Evolutionary conservation across 139 green algal species (phyloP).

Genomic region (Chlorella sorokiniana): DNA sequence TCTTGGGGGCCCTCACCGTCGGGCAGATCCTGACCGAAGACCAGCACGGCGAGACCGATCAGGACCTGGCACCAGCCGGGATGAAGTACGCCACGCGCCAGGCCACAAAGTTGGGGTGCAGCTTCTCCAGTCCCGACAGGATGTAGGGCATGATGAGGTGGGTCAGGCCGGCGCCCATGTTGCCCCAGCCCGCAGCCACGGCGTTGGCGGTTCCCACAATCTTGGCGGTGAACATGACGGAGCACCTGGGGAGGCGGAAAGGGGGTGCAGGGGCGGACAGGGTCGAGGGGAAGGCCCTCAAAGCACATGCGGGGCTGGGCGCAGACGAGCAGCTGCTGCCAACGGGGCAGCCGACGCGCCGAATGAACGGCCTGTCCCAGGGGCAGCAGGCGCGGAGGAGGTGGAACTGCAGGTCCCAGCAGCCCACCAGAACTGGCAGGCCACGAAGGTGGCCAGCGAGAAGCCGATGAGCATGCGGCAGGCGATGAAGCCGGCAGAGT

Average conservation of each 20-base stretch:
- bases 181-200: conserved; percentile 86
- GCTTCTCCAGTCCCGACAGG: conserved; percentile 54
- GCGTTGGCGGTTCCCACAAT: conserved; percentile 93
- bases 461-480: conserved; percentile 68
- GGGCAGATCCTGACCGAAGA: conserved; percentile 76
- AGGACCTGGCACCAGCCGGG: conserved; percentile 61
- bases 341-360: background rate
- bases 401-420: background rate
- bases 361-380: background rate
- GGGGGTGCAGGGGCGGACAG: background rate
- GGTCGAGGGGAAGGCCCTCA: background rate
- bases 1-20: conserved; percentile 50
- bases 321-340: background rate
- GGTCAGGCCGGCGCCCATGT: conserved; percentile 88
- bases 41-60: conserved; percentile 64
- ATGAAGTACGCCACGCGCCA: conserved; percentile 94
- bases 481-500: conserved; percentile 71
- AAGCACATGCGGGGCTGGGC: background rate
- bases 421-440: conserved; percentile 87
- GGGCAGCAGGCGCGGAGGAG: background rate
- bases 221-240: conserved; percentile 86
- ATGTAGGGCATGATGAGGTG: conserved; percentile 95
- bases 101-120: conserved; percentile 63
- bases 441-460: conserved; percentile 86
- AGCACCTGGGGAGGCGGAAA: conserved; percentile 89